Conservation (phyloP, 2,329 filamentous ascomycete genomes). For the Penicillium glabrum region DNA sequence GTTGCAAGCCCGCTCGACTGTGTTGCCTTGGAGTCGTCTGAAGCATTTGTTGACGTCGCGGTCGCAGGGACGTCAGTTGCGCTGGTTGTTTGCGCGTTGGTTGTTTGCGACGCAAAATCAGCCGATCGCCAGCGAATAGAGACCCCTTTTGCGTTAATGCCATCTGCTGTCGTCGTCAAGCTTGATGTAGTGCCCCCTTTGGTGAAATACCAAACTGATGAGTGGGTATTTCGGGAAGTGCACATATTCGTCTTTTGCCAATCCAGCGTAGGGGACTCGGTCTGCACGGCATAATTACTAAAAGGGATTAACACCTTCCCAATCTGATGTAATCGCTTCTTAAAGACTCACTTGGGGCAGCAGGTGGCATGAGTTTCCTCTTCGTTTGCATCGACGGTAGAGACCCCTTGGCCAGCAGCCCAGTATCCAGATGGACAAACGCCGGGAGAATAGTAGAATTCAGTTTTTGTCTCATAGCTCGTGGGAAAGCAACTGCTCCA, state of each 20-base stretch:
- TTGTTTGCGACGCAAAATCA: not conserved
- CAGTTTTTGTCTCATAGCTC: not conserved
- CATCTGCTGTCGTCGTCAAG: not conserved
- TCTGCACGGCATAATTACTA: constrained; percentile 4
- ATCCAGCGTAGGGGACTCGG: not conserved
- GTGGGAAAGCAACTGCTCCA: constrained; percentile 2
- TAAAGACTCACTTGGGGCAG: not conserved
- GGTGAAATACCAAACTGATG: not conserved
- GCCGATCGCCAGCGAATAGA: constrained; percentile 8
- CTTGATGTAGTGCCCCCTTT: not conserved
- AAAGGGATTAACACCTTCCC: no score
- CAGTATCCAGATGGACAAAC: constrained; percentile 4
- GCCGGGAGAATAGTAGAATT: constrained; percentile 4
- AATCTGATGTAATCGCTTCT: no score
- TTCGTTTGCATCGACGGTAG: not conserved
- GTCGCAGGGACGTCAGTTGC: not conserved
- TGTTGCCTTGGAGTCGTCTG: not conserved
- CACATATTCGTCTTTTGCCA: constrained; percentile 1
- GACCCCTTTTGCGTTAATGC: constrained; percentile 5
- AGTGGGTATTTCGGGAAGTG: not conserved
- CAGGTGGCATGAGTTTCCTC: constrained; percentile 3
- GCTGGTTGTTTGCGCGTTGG: not conserved
- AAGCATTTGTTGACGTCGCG: not conserved
- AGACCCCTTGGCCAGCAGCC: not conserved
- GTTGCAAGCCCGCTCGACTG: not conserved